These are phyloP conservation scores for Glomus cerebriforme DNA, from an alignment of 192 early-diverging fungal species.

Conservation along the genomic window DNA sequence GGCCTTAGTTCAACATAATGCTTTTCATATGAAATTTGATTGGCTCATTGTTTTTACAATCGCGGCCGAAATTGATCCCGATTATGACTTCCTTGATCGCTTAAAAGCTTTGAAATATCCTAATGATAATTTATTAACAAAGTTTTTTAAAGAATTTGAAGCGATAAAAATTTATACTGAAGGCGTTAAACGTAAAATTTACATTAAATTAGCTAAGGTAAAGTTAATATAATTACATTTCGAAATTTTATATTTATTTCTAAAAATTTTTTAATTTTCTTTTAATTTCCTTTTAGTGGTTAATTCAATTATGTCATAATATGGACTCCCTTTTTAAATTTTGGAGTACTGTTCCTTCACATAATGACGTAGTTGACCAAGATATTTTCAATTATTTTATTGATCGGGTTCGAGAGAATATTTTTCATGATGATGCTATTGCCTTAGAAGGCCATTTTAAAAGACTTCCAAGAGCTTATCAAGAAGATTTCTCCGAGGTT, in stretches of 20 bases:
- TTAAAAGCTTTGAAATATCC: background rate
- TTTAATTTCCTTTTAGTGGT: background rate
- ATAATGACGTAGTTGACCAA: background rate
- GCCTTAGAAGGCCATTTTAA: background rate
- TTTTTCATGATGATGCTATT: background rate
- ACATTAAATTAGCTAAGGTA: background rate
- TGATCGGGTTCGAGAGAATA: background rate
- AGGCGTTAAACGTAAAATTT: background rate
- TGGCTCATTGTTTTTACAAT: background rate
- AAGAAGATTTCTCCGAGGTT: background rate
- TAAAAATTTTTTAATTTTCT: background rate
- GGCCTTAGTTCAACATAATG: background rate
- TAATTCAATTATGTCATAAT: background rate
- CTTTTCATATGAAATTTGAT: background rate
- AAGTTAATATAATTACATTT: background rate
- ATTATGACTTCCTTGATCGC: background rate
- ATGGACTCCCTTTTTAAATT: background rate
- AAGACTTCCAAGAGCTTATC: background rate
- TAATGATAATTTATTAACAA: background rate
- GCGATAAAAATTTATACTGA: background rate
- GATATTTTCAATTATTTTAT: background rate
- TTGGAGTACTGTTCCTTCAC: background rate
- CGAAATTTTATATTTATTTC: background rate
- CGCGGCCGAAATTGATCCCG: background rate
- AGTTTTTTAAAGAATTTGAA: background rate